Evolutionary conservation across 108 stramenopile species (phyloP), one percentile per base, ranked within the genome.

Genomic region (Cyclostephanos invisitatus): DNA sequence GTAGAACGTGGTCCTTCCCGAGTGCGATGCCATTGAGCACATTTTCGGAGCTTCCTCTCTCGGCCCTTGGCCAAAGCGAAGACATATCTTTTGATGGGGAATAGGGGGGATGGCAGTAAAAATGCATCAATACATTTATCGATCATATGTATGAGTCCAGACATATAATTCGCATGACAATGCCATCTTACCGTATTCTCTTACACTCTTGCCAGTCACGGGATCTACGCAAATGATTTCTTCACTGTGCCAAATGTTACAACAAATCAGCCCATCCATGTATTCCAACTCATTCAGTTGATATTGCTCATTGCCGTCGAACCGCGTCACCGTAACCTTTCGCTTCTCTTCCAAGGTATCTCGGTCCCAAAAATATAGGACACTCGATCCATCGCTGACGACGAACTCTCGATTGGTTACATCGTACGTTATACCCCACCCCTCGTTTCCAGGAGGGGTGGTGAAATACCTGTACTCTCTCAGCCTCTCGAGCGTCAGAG

Each of bases 371-470:
- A 95, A 91, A 53, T 85, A 87, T 8, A 95, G 73, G 42, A 72
- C 76, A 5, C 63, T 14, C 22, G 85, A 84, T 63, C 94, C 94
- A 72, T 95, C 94, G 37, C 83, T 89, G 7, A 89, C 90, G 54
- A 95, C 86, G 32, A 95, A 84, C 57, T 91, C 85, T 58, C 83
- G 72, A 11, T 80, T 83, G 3, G 59, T 49, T 18, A 55, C 57
- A 67, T 90, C 89, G 70, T 87, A 90, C 5, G 91, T 92, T 12
- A 95, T 87, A 12, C 94, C 94, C 94, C 94, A 95, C 27, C 94
- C 94, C 67, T 95, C 82, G 42, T 81, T 64, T 28, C 46, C 29
- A 3, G 64, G 64, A 28, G 73, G 44, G 12, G 93, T 91, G 0
- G 94, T 90, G 0, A 59, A 32, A 55, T 85, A 95, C 6, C 35